Evolutionary conservation across 2,329 filamentous ascomycete species (phyloP), one percentile per base, ranked within the genome.

Genomic region (Hymenoscyphus repandus): DNA sequence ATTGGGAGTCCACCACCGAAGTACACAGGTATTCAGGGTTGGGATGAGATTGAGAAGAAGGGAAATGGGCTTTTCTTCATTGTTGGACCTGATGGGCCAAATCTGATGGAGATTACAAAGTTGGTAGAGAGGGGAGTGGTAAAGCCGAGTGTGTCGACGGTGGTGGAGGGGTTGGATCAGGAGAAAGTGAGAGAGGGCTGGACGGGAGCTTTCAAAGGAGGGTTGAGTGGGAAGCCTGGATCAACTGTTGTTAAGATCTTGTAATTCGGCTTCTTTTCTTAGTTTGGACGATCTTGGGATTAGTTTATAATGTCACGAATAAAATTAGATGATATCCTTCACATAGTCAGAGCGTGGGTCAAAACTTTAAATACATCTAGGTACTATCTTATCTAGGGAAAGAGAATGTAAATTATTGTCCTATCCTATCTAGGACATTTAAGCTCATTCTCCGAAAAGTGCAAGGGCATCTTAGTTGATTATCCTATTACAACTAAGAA

Each of bases 21-120:
- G 13, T 48, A 49, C 42, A 32, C n/a, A 6, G 37, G n/a, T 17
- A n/a, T 52, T 5, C 33, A 53, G 13, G 52, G 48, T 5, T 57
- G 53, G 55, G 41, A 49, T 22, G 43, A 47, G 17, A 18, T 49
- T 12, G 45, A 55, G 36, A 45, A 45, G 38, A 43, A 39, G 9
- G 17, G 53, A n/a, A 48, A 43, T 22, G 50, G 47, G n/a, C 33
- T 41, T 7, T 58, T 55, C 34, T 58, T 55, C 20, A 55, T 55
- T 48, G 53, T 58, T 31, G 49, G 43, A 2, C 46, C 46, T 17
- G 46, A 40, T 44, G 53, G 50, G 3, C 37, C 41, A 34, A 43
- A 50, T 12, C 40, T 58, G 32, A 20, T 27, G 9, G 37, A 54
- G 13, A 42, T 55, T 45, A 37, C 40, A 9, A 17, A 30, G 11